Evolutionary conservation across 805 yeast species (phyloP), one percentile per base, ranked within the genome.

Genomic region (Alloascoidea hylecoeti): DNA sequence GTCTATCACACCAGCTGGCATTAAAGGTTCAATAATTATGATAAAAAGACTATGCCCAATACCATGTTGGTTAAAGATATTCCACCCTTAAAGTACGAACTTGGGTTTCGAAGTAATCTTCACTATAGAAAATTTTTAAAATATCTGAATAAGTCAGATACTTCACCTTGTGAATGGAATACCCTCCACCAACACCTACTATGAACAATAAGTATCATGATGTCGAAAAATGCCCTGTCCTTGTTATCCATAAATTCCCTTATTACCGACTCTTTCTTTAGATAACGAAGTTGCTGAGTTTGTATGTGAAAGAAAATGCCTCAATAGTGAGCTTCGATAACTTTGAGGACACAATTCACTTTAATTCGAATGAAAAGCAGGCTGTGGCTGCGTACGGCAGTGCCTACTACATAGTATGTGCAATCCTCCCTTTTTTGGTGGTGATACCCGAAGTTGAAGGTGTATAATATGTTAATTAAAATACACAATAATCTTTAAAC

Each of bases 131-230:
- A 82, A 58, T 0, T 94, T 82, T 43, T 82, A 58, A 34, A 80
- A 55, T 82, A 94, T n/a, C 88, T 80, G 15, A 82, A 65, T 59
- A 82, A 63, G 55, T 82, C 94, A 40, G 84, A 74, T 15, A 78
- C 68, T 1, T 92, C 81, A 1, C 89, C 83, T 52, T 82, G 92
- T 0, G 94, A 82, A 51, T 82, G 89, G 66, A 82, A 82, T 34
- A 69, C 70, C 15, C 58, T 6, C 94, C 94, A 17, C 94, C 92
- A 15, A 72, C 53, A 27, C 78, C 78, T 52, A 82, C 82, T 17
- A n/a, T n/a, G n/a, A 85, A 72, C 2, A 67, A 57, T 0, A 88
- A 92, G 72, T 82, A 72, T 14, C 75, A 69, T 5, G 78, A 72
- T 50, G 82, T 82, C 17, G 78, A 79, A 17, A 74, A 59, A 28